These are phyloP conservation scores for Exophiala phaeomuriformis DNA, from an alignment of 2,329 filamentous ascomycete genomes.

Conservation along the genomic window DNA sequence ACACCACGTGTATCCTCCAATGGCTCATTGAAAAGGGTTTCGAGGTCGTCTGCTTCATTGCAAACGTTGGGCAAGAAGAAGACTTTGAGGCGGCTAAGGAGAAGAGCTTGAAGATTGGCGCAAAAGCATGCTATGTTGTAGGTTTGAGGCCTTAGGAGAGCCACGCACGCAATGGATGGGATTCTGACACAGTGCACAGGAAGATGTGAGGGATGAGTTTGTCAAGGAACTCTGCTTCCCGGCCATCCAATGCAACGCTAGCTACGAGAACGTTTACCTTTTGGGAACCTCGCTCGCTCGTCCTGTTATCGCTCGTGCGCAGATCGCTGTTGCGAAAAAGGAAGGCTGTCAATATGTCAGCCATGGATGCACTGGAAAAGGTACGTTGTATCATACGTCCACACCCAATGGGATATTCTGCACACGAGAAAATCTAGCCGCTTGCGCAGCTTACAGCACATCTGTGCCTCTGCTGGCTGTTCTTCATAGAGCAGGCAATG, in stretches of 20 bases:
- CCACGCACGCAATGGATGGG: constrained; percentile 4
- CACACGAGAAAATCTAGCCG: constrained; percentile 25
- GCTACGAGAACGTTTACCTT: constrained; percentile 23
- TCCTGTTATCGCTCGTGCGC: constrained; percentile 42
- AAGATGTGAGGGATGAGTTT: constrained; percentile 65
- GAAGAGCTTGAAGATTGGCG: constrained; percentile 55
- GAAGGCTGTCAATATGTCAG: constrained; percentile 37
- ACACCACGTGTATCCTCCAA: constrained; percentile 51
- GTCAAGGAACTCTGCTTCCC: constrained; percentile 74
- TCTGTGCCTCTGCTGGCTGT: too few relatives aligned
- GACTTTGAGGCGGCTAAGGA: constrained; percentile 71
- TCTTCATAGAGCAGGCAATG: too few relatives aligned
- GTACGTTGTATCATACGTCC: neutral
- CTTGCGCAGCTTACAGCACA: too few relatives aligned
- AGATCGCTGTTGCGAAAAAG: constrained; percentile 36
- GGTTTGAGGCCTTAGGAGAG: neutral
- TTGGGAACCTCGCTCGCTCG: constrained; percentile 34
- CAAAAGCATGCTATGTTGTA: constrained; percentile 47
- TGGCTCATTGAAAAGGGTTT: constrained; percentile 44
- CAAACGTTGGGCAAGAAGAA: constrained; percentile 65
- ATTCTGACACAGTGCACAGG: constrained; percentile 29
- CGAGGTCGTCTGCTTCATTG: constrained; percentile 59
- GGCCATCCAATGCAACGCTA: constrained; percentile 60
- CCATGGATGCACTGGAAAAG: constrained; percentile 40
- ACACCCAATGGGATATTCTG: too few relatives aligned